A percentile compares a stretch with the other conserved stretches of the same genome.
phyloP scores from a whole-genome alignment of 2,329 filamentous ascomycete genomes.

The Fusarium equiseti region DNA sequence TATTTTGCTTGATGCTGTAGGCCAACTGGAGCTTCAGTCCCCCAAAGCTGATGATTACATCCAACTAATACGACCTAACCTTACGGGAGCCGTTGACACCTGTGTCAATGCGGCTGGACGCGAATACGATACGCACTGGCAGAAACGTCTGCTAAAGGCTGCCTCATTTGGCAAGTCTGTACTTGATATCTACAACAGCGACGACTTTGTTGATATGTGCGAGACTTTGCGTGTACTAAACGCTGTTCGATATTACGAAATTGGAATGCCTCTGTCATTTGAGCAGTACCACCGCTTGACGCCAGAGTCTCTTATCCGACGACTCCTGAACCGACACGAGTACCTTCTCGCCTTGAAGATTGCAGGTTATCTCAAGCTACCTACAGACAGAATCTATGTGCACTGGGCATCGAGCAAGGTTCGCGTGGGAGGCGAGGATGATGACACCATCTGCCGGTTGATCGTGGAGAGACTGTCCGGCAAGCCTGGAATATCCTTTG shows the following conservation, averaged over 20 bases:
- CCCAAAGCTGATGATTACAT: conserved; percentile 98
- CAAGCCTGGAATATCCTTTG: conserved; percentile 94
- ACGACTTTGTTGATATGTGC: conserved; percentile 99
- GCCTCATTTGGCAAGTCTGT: conserved; percentile 98
- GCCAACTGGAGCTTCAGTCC: conserved; percentile 90
- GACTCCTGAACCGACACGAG: conserved; percentile 88
- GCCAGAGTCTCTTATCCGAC: conserved; percentile 86
- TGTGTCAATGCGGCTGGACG: conserved; percentile 94
- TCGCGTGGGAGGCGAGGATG: conserved; percentile 83
- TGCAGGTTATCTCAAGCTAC: conserved; percentile 86
- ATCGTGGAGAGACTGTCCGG: conserved; percentile 89
- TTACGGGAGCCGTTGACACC: conserved; percentile 92
- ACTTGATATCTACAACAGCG: conserved; percentile 95
- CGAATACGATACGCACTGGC: conserved; percentile 91
- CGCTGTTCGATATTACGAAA: conserved; percentile 89
- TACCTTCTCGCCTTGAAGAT: conserved; percentile 91
- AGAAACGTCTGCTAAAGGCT: conserved; percentile 95
- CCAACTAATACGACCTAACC: conserved; percentile 86
- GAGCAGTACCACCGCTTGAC: conserved; percentile 94
- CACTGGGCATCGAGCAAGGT: conserved; percentile 98
- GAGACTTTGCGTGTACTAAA: conserved; percentile 93
- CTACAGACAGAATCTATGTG: conserved; percentile 91
- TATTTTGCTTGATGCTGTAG: conserved; percentile 92
- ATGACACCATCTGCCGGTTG: conserved; percentile 86
- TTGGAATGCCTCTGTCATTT: conserved; percentile 90